Base-by-base conservation (phyloP, 441 rosid genomes). In the Pelargonium fulgidum region DNA sequence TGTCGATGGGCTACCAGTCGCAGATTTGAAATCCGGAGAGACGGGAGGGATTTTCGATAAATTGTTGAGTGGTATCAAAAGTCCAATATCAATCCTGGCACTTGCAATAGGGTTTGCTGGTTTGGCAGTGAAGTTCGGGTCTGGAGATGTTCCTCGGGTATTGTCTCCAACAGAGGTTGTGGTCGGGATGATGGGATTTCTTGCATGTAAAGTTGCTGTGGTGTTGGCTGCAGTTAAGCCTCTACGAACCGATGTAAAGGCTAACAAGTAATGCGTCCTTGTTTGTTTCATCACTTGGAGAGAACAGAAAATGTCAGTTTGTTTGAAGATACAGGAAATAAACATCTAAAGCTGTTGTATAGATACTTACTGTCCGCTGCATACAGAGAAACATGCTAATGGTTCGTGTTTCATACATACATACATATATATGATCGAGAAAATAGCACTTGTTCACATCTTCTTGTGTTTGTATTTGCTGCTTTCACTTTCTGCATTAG, bases 141-240 rank as follows among this genome's bases (percentile, higher is more conserved):
- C 1, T 0, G 90, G 83, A 17, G 89, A 76, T 68, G 71, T 54
- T 64, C 45, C 78, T 0, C 41, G 26, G 67, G 72, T 47, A 36
- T 74, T 89, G 59, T 81, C 88, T 36, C 85, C 97, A 0, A 86
- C 68, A 75, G 90, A 90, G 66, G 79, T 93, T 16, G 14, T 87
- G 72, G 71, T 78, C 0, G 98, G 98, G 33, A 86, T 83, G 87
- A 65, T 83, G 64, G 98, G 97, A 58, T 93, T 93, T 80, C 83
- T 90, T 54, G 85, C 78, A 13, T 89, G 98, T 75, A 93, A 90
- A 84, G 90, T 83, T 3, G 93, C 96, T 0, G 98, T 88, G 45
- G 75, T 93, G 70, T 69, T 89, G 73, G 93, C 98, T 11, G 90
- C 97, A 26, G 83, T 93, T 45, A 93, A 83, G 76, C 90, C 97